These are phyloP conservation scores for Calonectria fujianensis DNA, from an alignment of 2,329 filamentous ascomycete species.

Conservation along the genomic window DNA sequence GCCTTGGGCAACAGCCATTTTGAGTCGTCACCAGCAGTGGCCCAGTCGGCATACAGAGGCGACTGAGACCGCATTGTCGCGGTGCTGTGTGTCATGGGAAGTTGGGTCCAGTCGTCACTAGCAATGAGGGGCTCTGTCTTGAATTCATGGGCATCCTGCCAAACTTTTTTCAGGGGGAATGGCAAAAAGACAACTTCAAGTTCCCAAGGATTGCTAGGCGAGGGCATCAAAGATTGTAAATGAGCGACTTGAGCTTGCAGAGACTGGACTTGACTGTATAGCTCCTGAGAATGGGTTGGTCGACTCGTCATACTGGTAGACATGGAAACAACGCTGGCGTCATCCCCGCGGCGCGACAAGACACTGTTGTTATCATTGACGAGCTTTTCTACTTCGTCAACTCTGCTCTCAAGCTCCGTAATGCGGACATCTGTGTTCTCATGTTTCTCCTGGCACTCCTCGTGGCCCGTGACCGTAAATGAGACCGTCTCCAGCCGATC, in stretches of 20 bases:
- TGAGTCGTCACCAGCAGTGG: slow-evolving; percentile 64
- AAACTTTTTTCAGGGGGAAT: slow-evolving; percentile 76
- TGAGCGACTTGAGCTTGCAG: slow-evolving; percentile 71
- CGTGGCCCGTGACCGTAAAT: slow-evolving; percentile 79
- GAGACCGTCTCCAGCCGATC: slow-evolving; percentile 82
- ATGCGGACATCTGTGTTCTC: slow-evolving; percentile 81
- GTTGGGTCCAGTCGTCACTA: slow-evolving; percentile 74
- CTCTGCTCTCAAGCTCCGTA: slow-evolving; percentile 79
- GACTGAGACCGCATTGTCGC: slow-evolving; percentile 68
- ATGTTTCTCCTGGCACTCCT: slow-evolving; percentile 81
- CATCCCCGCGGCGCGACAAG: slow-evolving; percentile 61
- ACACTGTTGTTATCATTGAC: slow-evolving; percentile 67
- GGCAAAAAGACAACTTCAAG: slow-evolving; percentile 86
- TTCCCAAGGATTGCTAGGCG: slow-evolving; percentile 79
- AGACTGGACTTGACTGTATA: slow-evolving; percentile 70
- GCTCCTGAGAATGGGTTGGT: slow-evolving; percentile 65
- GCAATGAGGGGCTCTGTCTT: slow-evolving; percentile 60
- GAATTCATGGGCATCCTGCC: slow-evolving; percentile 72
- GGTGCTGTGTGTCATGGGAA: slow-evolving; percentile 69
- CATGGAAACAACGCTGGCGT: slow-evolving; percentile 70
- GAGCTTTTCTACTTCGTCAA: slow-evolving; percentile 76
- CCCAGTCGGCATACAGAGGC: slow-evolving; percentile 69
- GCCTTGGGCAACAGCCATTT: slow-evolving; percentile 82
- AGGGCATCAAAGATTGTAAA: slow-evolving; percentile 78
- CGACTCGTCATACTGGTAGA: slow-evolving; percentile 65